These are phyloP conservation scores for Metahyphopichia silvanorum DNA, from an alignment of 805 yeast species.

Conservation along the genomic window DNA sequence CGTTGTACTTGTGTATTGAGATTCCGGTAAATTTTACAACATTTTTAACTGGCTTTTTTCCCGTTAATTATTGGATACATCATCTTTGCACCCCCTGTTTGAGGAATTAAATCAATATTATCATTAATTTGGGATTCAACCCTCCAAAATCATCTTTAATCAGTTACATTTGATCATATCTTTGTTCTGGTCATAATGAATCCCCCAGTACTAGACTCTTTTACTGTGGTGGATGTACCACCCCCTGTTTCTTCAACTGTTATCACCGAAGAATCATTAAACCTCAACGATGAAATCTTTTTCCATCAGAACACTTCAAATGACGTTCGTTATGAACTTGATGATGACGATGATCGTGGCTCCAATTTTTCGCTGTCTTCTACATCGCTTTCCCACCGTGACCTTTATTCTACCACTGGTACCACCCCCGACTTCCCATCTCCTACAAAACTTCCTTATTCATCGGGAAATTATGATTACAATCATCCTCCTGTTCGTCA, in stretches of 20 bases:
- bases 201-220: too few relatives aligned
- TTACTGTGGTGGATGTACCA: too few relatives aligned
- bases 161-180: too few relatives aligned
- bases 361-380: neutral
- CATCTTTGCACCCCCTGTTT: neutral
- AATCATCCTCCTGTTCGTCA: neutral
- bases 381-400: constrained; percentile 3
- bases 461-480: constrained; percentile 2
- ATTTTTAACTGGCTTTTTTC: too few relatives aligned
- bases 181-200: too few relatives aligned
- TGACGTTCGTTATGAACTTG: neutral
- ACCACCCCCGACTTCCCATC: constrained; percentile 5
- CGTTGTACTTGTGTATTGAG: too few relatives aligned
- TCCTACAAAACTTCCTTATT: constrained; percentile 6
- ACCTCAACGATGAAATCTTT: constrained; percentile 23
- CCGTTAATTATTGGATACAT: too few relatives aligned
- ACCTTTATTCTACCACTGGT: constrained; percentile 4
- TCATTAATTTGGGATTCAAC: neutral
- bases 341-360: neutral
- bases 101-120: neutral
- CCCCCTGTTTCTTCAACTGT: constrained; percentile 14
- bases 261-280: constrained; percentile 14
- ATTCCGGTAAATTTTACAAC: too few relatives aligned
- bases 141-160: too few relatives aligned
- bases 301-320: constrained; percentile 10